These are phyloP conservation scores for Plantago rigida DNA, from an alignment of 305 asterid species.

Conservation along the genomic window DNA sequence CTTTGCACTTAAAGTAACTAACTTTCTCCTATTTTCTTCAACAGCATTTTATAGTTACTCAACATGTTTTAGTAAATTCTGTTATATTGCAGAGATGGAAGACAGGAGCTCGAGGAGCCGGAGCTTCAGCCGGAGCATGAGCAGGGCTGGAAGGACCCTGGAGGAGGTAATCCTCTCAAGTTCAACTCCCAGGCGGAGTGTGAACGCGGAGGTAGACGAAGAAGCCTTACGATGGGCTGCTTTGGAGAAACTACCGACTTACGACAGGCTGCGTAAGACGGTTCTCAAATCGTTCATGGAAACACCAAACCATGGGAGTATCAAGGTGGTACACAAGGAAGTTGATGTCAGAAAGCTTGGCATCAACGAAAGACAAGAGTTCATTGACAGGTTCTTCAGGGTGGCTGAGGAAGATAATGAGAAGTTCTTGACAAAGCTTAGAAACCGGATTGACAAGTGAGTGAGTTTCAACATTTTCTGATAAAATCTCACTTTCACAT, in stretches of 20 bases:
- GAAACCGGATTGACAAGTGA: conserved; percentile 62
- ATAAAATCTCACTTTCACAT: not conserved
- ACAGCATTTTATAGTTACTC: no score
- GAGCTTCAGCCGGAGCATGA: conserved; percentile 1
- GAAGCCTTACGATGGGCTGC: conserved; percentile 80
- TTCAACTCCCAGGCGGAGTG: not conserved
- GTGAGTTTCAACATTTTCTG: not conserved
- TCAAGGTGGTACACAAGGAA: conserved; percentile 25
- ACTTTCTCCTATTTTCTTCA: no score
- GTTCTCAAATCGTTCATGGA: conserved; percentile 24
- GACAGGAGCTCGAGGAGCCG: conserved; percentile 2
- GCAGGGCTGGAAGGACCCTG: not conserved
- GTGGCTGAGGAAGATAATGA: conserved; percentile 58
- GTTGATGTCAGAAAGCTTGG: conserved; percentile 48
- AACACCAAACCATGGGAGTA: not conserved
- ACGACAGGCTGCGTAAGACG: conserved; percentile 58
- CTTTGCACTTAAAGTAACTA: no score
- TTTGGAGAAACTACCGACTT: conserved; percentile 62
- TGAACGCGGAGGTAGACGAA: conserved; percentile 57
- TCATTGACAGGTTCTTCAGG: conserved; percentile 44
- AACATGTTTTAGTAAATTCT: no score
- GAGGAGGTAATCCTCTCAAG: conserved; percentile 1
- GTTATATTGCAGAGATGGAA: not conserved
- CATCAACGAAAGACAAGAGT: conserved; percentile 33
- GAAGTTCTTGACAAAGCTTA: conserved; percentile 58